Evolutionary conservation across 345 rosid genomes (phyloP), one percentile per base, ranked within the genome.

Genomic region (Eutrema japonicum): DNA sequence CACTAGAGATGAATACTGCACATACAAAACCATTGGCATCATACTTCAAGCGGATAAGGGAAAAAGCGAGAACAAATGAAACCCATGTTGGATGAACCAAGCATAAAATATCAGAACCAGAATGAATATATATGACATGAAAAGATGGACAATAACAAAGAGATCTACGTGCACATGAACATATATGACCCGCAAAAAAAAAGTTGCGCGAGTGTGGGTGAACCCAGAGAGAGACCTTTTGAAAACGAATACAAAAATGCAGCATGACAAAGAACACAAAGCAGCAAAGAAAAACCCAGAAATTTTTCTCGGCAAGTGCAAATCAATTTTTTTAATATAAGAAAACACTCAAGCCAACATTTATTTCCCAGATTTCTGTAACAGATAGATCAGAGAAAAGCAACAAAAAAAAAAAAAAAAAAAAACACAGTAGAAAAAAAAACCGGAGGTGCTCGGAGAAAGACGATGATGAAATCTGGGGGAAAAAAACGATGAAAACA

Each of bases 101-200:
- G 2, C n/a, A 10, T 12, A 12, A 12, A 42, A 11, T 7, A 13
- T 5, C 3, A 36, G 5, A 26, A 22, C 59, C 3, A 51, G 6
- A 27, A 38, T 4, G 37, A 40, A 51, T 38, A 52, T 40, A 4
- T 4, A 66, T 49, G 48, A 22, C 42, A 46, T 3, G 26, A 22
- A 22, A 22, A 2, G 6, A 66, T 37, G 29, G 38, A 29, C 51
- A 52, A 27, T 27, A 66, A 52, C 14, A 16, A 12, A n/a, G 16
- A 70, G 49, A 59, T 29, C 41, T 59, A 59, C 66, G 48, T 70
- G 47, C 65, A 58, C 40, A 59, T 47, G 66, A 58, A 6, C 2
- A 41, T 12, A 12, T 45, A 54, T 32, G 33, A 69, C 52, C 37
- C 1, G 16, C 7, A 2, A 14, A 11, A 53, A 16, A 53, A 38